Evolutionary conservation across 306 rosid species (phyloP), one percentile per base, ranked within the genome.

Genomic region (Sphenostylis stenocarpa): DNA sequence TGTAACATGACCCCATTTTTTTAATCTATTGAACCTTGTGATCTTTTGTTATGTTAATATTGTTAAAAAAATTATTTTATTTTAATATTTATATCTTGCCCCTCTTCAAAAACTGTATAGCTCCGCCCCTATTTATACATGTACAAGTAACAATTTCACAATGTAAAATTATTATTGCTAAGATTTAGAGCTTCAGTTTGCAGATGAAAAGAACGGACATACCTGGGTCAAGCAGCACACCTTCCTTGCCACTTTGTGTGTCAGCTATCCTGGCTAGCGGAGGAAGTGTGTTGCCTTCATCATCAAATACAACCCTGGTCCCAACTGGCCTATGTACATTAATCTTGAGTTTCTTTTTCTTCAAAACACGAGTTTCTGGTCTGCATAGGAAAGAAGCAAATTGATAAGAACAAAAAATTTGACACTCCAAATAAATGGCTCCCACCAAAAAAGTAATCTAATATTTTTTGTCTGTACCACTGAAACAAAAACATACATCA

Each of bases 271-370:
- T 85, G 2, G 95, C 97, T 57, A 94, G 84, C 2, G 97, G 98
- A 21, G 91, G 85, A 67, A 92, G 85, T 51, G 89, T 73, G 82
- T 92, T 85, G 68, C 97, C 96, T 20, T 95, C 96, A 20, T 95
- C 99, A 12, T 95, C 99, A 78, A 90, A 92, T 49, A 91, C 91
- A n/a, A 86, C 89, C 71, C 93, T 87, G 39, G 85, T 88, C 66
- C 99, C 97, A 4, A 83, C 57, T 19, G 99, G 99, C 82, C 92
- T 89, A 61, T 86, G 91, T 21, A 89, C 7, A 67, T 90, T 90
- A 87, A 92, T 90, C 89, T 91, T 92, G 79, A 92, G 84, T 85
- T 95, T 92, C 88, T 89, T 92, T 81, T 90, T 92, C 90, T 92
- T 95, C 74, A 67, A 78, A 67, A 95, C 76, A 60, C 87, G 87